Evolutionary conservation across 306 rosid genomes (phyloP), one percentile per base, ranked within the genome.

Genomic region (Crotalaria pallida): DNA sequence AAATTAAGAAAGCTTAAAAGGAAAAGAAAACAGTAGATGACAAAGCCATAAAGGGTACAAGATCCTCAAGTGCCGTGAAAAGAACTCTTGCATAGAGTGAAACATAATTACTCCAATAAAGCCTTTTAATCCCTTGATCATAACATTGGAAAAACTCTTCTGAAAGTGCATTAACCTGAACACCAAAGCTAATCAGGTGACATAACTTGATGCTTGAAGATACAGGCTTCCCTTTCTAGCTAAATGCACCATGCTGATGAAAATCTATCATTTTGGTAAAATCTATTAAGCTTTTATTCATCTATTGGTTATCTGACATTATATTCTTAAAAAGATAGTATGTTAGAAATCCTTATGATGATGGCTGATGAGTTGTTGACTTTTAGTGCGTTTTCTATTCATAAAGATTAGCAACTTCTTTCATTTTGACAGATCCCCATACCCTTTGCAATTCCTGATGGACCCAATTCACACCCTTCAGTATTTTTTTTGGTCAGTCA

Each of bases 151-250:
- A 65, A 76, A 58, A 12, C 51, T 6, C 63, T 76, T 64, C 75
- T 76, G 29, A 31, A 59, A 11, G 53, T 77, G 55, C 33, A 41
- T 59, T 29, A 12, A 58, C 29, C 40, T 40, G 52, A 68, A 76
- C 10, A 17, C 1, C n/a, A 41, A 50, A 40, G 71, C 22, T 50
- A 60, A 17, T 50, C 15, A 59, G 31, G 70, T 26, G 65, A 10
- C 31, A 27, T 52, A 44, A 69, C 26, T 51, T 49, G 64, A 68
- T 59, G 19, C 67, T 44, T 75, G 21, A 19, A 61, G 71, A 61
- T 61, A 61, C 43, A 76, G 52, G 43, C 81, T 49, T 47, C 22
- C 65, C 51, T 61, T 59, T 34, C 40, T 74, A 65, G 58, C 21
- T 31, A 45, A 56, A 59, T 67, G 45, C n/a, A 1, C 7, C 3